These are phyloP conservation scores for Fraxinus sp. DNA, from an alignment of 305 asterid species.

Conservation along the genomic window DNA sequence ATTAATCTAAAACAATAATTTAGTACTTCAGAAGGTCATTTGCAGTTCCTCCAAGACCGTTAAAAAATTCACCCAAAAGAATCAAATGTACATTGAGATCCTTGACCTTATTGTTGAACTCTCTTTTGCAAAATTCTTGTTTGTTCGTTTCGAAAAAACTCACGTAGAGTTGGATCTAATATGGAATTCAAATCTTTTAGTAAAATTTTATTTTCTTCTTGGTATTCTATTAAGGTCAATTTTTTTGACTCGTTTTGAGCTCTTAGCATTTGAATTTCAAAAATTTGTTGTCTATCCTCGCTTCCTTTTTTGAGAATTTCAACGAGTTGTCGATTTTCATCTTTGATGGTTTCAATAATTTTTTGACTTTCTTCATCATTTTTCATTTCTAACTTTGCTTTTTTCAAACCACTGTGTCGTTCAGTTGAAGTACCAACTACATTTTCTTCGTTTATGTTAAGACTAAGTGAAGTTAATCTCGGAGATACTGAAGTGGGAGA, in stretches of 20 bases:
- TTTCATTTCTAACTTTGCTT: neutral
- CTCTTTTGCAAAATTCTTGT: neutral
- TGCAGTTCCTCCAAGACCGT: neutral
- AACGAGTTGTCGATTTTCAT: neutral
- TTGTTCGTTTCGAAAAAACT: neutral
- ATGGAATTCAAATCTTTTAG: neutral
- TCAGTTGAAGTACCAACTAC: neutral
- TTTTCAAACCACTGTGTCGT: neutral
- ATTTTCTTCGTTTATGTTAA: neutral
- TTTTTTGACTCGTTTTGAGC: neutral
- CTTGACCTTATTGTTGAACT: neutral
- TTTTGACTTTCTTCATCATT: neutral
- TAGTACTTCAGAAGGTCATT: neutral
- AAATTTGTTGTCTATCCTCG: neutral
- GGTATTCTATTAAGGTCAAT: neutral
- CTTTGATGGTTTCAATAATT: neutral
- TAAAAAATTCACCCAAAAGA: neutral
- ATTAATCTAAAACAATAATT: neutral
- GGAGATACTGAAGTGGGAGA: neutral
- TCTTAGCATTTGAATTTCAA: neutral
- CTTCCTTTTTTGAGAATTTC: neutral
- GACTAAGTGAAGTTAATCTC: neutral
- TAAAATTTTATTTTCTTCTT: neutral
- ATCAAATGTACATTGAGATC: neutral
- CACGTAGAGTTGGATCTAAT: neutral